Percentiles rank a stretch among this genome's conserved stretches.
These are phyloP conservation scores for Ogataea corticis DNA, from an alignment of 805 yeast species.

Conservation along the genomic window DNA sequence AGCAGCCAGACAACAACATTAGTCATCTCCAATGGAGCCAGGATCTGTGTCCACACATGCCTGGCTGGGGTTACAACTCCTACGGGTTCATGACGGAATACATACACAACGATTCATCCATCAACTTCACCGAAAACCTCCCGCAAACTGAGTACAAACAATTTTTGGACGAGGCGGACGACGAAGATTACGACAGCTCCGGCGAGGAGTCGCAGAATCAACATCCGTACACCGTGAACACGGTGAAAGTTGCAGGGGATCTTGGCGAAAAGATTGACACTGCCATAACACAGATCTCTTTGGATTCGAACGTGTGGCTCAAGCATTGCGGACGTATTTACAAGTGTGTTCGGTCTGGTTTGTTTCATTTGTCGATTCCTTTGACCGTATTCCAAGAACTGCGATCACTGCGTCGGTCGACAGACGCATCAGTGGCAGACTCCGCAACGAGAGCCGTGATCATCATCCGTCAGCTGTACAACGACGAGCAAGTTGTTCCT, in stretches of 20 bases:
- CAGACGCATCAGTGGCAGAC: slow-evolving; percentile 72
- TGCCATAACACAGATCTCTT: slow-evolving; percentile 54
- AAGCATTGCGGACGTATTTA: slow-evolving; percentile 77
- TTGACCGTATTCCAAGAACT: slow-evolving; percentile 77
- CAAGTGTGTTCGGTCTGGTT: slow-evolving; percentile 62
- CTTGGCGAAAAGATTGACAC: slow-evolving; percentile 60
- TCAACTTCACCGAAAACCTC: slow-evolving; percentile 11
- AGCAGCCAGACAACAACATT: not conserved
- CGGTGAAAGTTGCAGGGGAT: slow-evolving; percentile 41
- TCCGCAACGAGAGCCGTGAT: slow-evolving; percentile 81
- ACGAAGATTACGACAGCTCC: slow-evolving; percentile 15
- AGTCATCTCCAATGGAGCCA: slow-evolving; percentile 20
- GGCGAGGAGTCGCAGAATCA: slow-evolving; percentile 2
- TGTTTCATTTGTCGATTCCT: slow-evolving; percentile 65
- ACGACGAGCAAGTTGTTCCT: slow-evolving; percentile 56
- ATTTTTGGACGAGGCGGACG: slow-evolving; percentile 21
- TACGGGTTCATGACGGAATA: slow-evolving; percentile 35
- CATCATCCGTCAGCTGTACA: slow-evolving; percentile 64
- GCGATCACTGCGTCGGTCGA: slow-evolving; percentile 66
- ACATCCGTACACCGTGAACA: slow-evolving; percentile 14
- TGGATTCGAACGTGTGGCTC: slow-evolving; percentile 80
- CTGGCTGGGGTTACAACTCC: slow-evolving; percentile 33
- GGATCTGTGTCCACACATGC: slow-evolving; percentile 21
- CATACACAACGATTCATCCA: slow-evolving; percentile 28
- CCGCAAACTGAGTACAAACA: not conserved